A percentile compares a stretch with the other conserved stretches of the same genome.
Conservation (phyloP, 2,329 filamentous ascomycete species). For the Epichloe gansuensis region DNA sequence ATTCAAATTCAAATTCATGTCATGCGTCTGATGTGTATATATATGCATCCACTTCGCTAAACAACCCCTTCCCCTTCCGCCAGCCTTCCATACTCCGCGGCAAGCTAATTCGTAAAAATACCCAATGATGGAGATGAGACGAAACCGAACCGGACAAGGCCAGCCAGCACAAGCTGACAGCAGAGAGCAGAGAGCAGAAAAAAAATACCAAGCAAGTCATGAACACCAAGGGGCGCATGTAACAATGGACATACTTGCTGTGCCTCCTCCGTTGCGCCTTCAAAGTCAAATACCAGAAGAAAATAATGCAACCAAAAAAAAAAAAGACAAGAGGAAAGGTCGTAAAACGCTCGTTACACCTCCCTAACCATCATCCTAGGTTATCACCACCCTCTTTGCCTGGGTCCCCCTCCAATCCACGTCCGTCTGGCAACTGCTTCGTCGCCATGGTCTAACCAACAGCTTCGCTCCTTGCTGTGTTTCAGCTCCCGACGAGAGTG, state of each 20-base stretch:
- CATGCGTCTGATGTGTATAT: constrained; percentile 4
- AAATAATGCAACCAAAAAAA: neutral
- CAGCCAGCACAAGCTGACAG: constrained; percentile 2
- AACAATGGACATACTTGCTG: neutral
- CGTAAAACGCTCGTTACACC: neutral
- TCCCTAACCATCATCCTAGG: too few relatives aligned
- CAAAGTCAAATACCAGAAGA: neutral
- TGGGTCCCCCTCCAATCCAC: neutral
- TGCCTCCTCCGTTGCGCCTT: constrained; percentile 1
- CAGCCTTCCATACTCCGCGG: too few relatives aligned
- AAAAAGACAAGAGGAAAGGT: neutral
- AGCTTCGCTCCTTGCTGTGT: neutral
- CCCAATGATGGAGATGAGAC: constrained; percentile 7
- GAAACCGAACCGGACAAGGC: neutral
- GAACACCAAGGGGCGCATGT: neutral
- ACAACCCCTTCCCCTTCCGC: neutral
- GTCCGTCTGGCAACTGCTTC: neutral
- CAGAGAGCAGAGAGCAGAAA: constrained; percentile 4
- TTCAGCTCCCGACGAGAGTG: too few relatives aligned
- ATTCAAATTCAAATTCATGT: constrained; percentile 3
- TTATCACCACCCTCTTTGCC: too few relatives aligned
- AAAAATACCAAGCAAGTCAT: neutral
- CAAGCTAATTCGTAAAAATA: constrained; percentile 2
- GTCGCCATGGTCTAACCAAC: neutral
- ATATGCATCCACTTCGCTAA: constrained; percentile 1